Evolutionary conservation across 2,329 filamentous ascomycete genomes (phyloP), one percentile per base, ranked within the genome.

Genomic region (Coleophoma eucalyptorum): DNA sequence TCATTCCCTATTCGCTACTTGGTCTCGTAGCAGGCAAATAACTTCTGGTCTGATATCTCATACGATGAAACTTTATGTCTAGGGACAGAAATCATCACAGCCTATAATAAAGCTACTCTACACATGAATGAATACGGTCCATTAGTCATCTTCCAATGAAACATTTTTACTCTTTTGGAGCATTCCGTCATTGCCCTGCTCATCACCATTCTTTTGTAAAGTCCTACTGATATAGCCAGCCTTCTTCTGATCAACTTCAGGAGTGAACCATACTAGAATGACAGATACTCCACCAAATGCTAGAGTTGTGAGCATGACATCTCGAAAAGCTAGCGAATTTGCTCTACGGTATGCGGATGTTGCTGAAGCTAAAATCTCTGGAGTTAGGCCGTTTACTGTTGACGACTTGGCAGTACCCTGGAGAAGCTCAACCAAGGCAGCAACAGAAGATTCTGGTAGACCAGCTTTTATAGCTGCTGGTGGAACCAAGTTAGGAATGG

Each of bases 181-280:
- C n/a, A n/a, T n/a, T n/a, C n/a, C n/a, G n/a, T n/a, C n/a, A n/a
- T n/a, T n/a, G n/a, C n/a, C n/a, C n/a, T n/a, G n/a, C n/a, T n/a
- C n/a, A n/a, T n/a, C n/a, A n/a, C n/a, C n/a, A n/a, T n/a, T n/a
- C n/a, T n/a, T n/a, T n/a, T n/a, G n/a, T n/a, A n/a, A n/a, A n/a
- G n/a, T n/a, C n/a, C n/a, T n/a, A n/a, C n/a, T n/a, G n/a, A 35
- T 35, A 35, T 35, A 8, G 10, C 33, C 33, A 15, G 33, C 15
- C 33, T 10, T 35, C 10, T 10, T 8, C 33, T 35, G 10, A 15
- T 35, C 33, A 15, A 35, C 33, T 10, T 35, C 15, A 78, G 35
- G 75, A 78, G 54, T 72, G 70, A 65, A 54, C 49, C 63, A 50
- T 12, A 59, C 61, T 7, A 58, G 59, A 34, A 67, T 59, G 16